phyloP scores from a whole-genome alignment of 345 rosid species.

The Acer saccharum region DNA sequence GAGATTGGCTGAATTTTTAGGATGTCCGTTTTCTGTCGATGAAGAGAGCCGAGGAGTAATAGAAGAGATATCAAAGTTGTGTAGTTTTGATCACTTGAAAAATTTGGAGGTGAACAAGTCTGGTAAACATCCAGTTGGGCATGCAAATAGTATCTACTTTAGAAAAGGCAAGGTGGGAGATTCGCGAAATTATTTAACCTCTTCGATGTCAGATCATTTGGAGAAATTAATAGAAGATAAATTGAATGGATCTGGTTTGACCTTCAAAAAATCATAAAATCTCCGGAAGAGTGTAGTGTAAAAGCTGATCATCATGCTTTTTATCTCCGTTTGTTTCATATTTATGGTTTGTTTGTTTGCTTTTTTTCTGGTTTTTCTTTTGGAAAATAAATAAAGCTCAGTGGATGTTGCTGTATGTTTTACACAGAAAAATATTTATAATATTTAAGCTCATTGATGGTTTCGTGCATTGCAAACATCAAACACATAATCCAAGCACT shows the following conservation, averaged over 20 bases:
- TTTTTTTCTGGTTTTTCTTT: too few species aligned
- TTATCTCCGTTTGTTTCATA: too few species aligned
- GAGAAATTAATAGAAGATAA: constrained; percentile 33
- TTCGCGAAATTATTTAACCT: constrained; percentile 36
- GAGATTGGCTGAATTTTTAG: constrained; percentile 35
- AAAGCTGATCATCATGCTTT: too few species aligned
- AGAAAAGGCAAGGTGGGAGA: constrained; percentile 46
- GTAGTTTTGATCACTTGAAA: constrained; percentile 43
- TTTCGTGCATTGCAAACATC: too few species aligned
- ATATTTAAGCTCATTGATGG: too few species aligned
- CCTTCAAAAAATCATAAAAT: neutral
- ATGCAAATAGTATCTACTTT: constrained; percentile 23
- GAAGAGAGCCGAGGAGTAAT: constrained; percentile 27
- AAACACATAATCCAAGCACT: too few species aligned
- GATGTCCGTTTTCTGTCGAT: constrained; percentile 22
- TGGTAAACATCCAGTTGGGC: constrained; percentile 23
- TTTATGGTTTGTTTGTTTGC: too few species aligned
- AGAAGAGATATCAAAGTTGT: constrained; percentile 34
- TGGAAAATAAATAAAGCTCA: too few species aligned
- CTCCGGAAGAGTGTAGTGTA: too few species aligned
- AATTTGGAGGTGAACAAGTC: constrained; percentile 39
- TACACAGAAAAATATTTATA: too few species aligned
- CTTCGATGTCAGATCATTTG: constrained; percentile 33
- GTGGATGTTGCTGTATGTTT: too few species aligned
- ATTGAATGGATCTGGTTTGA: constrained; percentile 26